These are phyloP conservation scores for Pogostemon cablin DNA, from an alignment of 257 asterid genomes.

Conservation along the genomic window DNA sequence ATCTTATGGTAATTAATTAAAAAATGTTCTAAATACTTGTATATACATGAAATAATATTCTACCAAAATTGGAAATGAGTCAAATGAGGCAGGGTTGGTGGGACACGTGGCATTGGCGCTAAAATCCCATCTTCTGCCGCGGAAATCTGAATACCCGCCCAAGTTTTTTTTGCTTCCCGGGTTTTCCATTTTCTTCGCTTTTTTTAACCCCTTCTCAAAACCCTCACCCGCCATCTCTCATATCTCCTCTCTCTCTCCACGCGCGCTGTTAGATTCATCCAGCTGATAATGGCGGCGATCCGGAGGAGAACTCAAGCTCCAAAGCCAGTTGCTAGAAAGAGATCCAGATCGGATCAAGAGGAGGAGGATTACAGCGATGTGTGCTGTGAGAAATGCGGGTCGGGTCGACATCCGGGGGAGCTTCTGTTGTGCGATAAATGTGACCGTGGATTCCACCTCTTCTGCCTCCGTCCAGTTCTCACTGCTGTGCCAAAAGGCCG, in stretches of 20 bases:
- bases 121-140: slow-evolving; percentile 42
- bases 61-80: neutral
- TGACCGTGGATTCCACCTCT: slow-evolving; percentile 73
- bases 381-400: slow-evolving; percentile 76
- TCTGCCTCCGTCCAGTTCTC: slow-evolving; percentile 75
- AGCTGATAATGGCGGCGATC: slow-evolving; percentile 39
- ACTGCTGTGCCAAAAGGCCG: slow-evolving; percentile 72
- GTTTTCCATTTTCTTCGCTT: neutral
- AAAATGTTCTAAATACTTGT: no score
- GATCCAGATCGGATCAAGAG: slow-evolving; percentile 34
- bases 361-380: slow-evolving; percentile 46
- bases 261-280: neutral
- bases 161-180: slow-evolving; percentile 33
- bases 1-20: no score
- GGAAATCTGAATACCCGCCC: slow-evolving; percentile 37
- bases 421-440: slow-evolving; percentile 86
- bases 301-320: slow-evolving; percentile 74
- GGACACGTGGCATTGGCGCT: slow-evolving; percentile 45
- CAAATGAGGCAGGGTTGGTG: neutral
- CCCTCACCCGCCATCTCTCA: neutral
- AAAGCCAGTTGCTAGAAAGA: slow-evolving; percentile 38
- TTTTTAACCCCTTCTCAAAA: neutral
- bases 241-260: neutral
- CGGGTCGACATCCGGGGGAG: slow-evolving; percentile 61
- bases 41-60: no score